Conservation (phyloP, 768 basidiomycete genomes). For the Rhodotorula sphaerocarpa region DNA sequence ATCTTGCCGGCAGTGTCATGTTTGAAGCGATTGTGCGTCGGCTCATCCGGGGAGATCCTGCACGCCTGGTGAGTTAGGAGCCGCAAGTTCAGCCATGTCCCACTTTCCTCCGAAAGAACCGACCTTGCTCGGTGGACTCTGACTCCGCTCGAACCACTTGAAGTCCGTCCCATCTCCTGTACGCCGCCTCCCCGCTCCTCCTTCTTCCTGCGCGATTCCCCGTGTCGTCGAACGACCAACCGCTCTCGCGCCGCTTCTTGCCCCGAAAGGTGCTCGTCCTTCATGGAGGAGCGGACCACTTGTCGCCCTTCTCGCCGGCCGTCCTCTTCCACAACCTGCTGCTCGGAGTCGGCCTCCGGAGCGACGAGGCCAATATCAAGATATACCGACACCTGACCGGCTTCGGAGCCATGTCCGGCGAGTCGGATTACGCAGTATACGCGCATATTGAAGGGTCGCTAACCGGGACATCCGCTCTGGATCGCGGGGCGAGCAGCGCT, state of each 20-base stretch:
- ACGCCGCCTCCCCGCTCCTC: constrained; percentile 21
- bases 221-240: no score
- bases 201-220: not conserved
- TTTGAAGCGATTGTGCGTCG: not conserved
- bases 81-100: no score
- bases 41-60: not conserved
- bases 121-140: no score
- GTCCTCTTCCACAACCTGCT: constrained; percentile 19
- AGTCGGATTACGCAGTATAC: no score
- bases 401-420: constrained; percentile 15
- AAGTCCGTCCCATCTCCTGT: constrained; percentile 30
- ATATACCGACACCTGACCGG: constrained; percentile 21
- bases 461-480: no score
- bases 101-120: no score
- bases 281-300: constrained; percentile 18
- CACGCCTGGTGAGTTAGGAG: not conserved
- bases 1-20: no score
- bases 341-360: constrained; percentile 8
- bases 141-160: no score
- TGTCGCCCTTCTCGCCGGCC: constrained; percentile 18
- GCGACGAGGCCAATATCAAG: constrained; percentile 4
- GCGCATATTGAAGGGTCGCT: no score
- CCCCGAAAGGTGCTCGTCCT: constrained; percentile 14
- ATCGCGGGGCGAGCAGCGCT: not conserved
- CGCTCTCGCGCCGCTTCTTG: not conserved